Evolutionary conservation across 2,329 filamentous ascomycete species (phyloP).

Genomic region (Aurifilum marmelostoma): DNA sequence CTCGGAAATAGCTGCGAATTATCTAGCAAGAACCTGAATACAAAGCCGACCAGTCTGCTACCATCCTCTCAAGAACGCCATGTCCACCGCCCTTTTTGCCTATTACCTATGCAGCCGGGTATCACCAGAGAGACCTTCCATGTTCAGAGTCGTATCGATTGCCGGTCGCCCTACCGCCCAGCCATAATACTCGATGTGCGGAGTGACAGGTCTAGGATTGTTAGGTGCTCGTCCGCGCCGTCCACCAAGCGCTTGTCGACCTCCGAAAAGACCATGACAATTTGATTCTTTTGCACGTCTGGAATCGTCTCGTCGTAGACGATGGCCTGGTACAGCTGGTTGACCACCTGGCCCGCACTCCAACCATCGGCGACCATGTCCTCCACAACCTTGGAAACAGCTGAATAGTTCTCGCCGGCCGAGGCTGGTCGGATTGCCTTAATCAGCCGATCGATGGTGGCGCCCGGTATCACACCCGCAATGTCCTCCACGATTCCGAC

Average conservation of each 20-base stretch:
- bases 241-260: constrained; percentile 93
- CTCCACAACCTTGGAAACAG: constrained; percentile 78
- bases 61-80: constrained; percentile 32
- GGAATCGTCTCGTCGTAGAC: constrained; percentile 83
- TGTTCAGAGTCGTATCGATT: constrained; percentile 2
- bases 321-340: constrained; percentile 77
- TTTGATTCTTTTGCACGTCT: constrained; percentile 86
- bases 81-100: constrained; percentile 1
- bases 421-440: constrained; percentile 75
- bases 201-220: constrained; percentile 82
- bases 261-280: constrained; percentile 88
- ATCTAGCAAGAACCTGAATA: constrained; percentile 21
- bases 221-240: constrained; percentile 92
- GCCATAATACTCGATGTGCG: constrained; percentile 76
- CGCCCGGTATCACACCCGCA: constrained; percentile 85
- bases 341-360: constrained; percentile 87
- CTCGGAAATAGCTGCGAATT: constrained; percentile 24
- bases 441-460: constrained; percentile 71
- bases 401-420: constrained; percentile 67
- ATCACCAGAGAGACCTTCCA: neutral
- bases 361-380: constrained; percentile 95
- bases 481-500: constrained; percentile 89
- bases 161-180: constrained; percentile 38
- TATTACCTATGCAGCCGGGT: neutral
- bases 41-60: constrained; percentile 20